Evolutionary conservation across 78 protist genomes (phyloP).

Genomic region (Kipferlia bialata): DNA sequence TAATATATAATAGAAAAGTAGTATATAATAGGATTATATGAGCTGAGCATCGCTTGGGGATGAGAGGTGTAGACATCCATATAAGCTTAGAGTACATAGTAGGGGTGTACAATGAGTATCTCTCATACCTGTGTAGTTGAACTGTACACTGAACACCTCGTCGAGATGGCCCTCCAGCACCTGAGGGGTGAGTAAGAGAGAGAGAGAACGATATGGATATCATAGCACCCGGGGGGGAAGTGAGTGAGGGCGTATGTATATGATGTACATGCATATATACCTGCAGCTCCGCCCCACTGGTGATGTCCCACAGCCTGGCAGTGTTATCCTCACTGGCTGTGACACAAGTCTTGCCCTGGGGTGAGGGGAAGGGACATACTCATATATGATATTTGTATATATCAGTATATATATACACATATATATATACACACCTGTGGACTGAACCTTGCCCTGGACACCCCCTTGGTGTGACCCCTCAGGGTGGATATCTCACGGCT

Average conservation of each 20-base stretch:
- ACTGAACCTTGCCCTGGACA: neutral
- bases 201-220: no score
- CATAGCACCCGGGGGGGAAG: no score
- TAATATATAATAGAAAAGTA: neutral
- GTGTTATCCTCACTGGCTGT: constrained; percentile 43
- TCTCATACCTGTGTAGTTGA: constrained; percentile 62
- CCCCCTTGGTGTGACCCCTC: constrained; percentile 4
- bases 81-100: neutral
- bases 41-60: neutral
- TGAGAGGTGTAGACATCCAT: neutral
- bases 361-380: no score
- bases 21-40: no score
- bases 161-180: constrained; percentile 52
- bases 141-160: constrained; percentile 46
- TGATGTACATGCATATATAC: no score
- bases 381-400: no score
- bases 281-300: no score
- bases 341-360: constrained; percentile 42
- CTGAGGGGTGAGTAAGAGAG: neutral
- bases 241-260: no score
- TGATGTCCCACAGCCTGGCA: constrained; percentile 49
- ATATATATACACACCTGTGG: no score
- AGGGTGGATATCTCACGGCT: no score
- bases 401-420: no score
- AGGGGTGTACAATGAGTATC: constrained; percentile 52